Conservation (phyloP, 129 eudicot species). For the Flaveria robusta region DNA sequence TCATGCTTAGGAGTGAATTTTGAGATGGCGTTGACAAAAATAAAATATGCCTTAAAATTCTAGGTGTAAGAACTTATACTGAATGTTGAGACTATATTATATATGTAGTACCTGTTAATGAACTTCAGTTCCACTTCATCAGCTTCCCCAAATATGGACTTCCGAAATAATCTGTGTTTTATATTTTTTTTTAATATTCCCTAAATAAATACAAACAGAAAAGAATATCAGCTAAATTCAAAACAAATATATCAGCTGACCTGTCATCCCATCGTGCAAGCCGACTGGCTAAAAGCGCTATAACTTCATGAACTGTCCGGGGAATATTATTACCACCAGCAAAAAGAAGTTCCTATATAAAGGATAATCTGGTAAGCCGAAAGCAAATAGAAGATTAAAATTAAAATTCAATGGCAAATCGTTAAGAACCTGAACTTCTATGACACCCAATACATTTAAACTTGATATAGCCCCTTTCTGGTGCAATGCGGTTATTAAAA, state of each 20-base stretch:
- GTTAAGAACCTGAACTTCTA: slow-evolving; percentile 89
- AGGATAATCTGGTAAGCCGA: slow-evolving; percentile 26
- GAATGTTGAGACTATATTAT: not conserved
- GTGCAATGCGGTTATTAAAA: slow-evolving; percentile 75
- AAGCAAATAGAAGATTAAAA: slow-evolving; percentile 6
- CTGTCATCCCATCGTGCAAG: slow-evolving; percentile 99
- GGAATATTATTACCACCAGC: slow-evolving; percentile 88
- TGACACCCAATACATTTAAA: slow-evolving; percentile 86
- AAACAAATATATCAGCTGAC: slow-evolving; percentile 35
- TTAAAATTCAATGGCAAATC: slow-evolving; percentile 1
- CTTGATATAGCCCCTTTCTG: slow-evolving; percentile 69
- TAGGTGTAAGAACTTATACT: slow-evolving; percentile 8
- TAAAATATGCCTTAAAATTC: not conserved
- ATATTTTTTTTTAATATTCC: not conserved
- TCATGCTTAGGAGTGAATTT: not conserved
- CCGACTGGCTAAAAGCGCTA: slow-evolving; percentile 78
- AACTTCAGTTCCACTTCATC: slow-evolving; percentile 96
- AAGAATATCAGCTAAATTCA: slow-evolving; percentile 1
- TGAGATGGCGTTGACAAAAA: not conserved
- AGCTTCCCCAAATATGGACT: slow-evolving; percentile 88
- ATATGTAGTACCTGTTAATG: slow-evolving; percentile 68
- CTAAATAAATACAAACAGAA: slow-evolving; percentile 4
- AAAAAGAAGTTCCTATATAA: slow-evolving; percentile 71
- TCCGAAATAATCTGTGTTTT: slow-evolving; percentile 65
- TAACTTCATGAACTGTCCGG: slow-evolving; percentile 81